phyloP scores from a whole-genome alignment of 495 filamentous ascomycete genomes.

The Penicillium psychrofluorescens region DNA sequence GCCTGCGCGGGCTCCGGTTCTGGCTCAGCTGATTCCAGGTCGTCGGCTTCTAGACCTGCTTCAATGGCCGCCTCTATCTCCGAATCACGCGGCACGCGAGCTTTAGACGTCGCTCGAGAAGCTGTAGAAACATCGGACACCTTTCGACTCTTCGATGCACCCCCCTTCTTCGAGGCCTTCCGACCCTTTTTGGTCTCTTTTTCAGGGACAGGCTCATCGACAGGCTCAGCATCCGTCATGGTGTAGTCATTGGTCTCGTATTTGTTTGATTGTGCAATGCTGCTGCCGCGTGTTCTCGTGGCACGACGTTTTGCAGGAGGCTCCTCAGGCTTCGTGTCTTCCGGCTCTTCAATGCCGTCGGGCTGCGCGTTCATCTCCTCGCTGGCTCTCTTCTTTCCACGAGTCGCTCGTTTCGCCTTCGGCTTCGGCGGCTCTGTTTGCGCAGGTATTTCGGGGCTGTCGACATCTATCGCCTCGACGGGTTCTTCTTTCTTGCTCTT shows the following conservation, averaged over 20 bases:
- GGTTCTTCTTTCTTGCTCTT: constrained; percentile 55
- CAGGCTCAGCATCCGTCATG: constrained; percentile 15
- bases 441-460: constrained; percentile 15
- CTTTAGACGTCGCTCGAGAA: constrained; percentile 28
- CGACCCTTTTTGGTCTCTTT: constrained; percentile 29
- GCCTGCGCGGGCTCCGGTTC: constrained; percentile 28
- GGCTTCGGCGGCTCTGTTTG: constrained; percentile 28
- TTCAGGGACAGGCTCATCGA: constrained; percentile 13
- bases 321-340: constrained; percentile 34
- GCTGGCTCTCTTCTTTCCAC: constrained; percentile 60
- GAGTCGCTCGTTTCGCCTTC: constrained; percentile 31
- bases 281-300: constrained; percentile 44
- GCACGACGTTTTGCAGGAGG: constrained; percentile 61
- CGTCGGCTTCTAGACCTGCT: constrained; percentile 48
- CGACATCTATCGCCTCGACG: constrained; percentile 36
- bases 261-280: constrained; percentile 16
- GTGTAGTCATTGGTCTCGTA: constrained; percentile 10
- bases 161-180: constrained; percentile 33
- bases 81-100: constrained; percentile 46
- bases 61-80: constrained; percentile 64
- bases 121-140: constrained; percentile 45
- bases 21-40: constrained; percentile 5
- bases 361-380: constrained; percentile 39
- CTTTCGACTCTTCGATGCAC: constrained; percentile 43
- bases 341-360: constrained; percentile 28